Evolutionary conservation across 352 stramenopile genomes (phyloP).

Genomic region (Phytophthora europaea): DNA sequence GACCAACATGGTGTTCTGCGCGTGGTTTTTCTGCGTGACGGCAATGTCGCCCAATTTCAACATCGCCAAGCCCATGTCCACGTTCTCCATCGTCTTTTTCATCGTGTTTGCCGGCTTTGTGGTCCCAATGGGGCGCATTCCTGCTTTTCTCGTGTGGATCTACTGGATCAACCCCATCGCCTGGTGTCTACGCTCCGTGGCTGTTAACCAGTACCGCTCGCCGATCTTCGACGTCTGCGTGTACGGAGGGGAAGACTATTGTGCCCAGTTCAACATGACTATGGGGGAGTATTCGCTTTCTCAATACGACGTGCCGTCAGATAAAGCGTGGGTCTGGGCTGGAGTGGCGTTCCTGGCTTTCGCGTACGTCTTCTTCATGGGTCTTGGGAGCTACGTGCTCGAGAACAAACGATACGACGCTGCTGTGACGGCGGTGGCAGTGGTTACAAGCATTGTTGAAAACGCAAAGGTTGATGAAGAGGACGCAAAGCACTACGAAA

Average conservation of each 20-base stretch:
- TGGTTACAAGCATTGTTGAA: constrained; percentile 13
- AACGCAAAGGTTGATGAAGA: constrained; percentile 14
- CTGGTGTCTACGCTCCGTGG: constrained; percentile 48
- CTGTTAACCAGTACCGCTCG: constrained; percentile 51
- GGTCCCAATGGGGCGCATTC: constrained; percentile 42
- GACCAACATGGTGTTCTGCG: constrained; percentile 19
- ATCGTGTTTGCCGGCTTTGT: constrained; percentile 57
- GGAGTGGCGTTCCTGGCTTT: constrained; percentile 31
- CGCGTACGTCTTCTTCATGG: constrained; percentile 38
- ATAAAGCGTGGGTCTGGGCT: constrained; percentile 41
- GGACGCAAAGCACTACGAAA: background rate
- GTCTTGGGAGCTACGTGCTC: constrained; percentile 27
- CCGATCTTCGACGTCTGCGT: constrained; percentile 35
- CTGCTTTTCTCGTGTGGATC: constrained; percentile 57
- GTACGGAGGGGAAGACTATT: constrained; percentile 39
- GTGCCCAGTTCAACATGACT: constrained; percentile 32
- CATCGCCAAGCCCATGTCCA: constrained; percentile 43
- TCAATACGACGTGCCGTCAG: constrained; percentile 38
- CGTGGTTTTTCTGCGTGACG: constrained; percentile 40
- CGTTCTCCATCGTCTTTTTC: constrained; percentile 43
- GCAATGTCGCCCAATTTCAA: constrained; percentile 33
- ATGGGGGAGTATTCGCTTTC: constrained; percentile 44
- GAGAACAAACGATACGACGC: constrained; percentile 41
- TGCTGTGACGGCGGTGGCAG: constrained; percentile 12
- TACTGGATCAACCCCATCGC: constrained; percentile 68